Evolutionary conservation across 208 protist species (phyloP).

Genomic region (Leishmania arabica): DNA sequence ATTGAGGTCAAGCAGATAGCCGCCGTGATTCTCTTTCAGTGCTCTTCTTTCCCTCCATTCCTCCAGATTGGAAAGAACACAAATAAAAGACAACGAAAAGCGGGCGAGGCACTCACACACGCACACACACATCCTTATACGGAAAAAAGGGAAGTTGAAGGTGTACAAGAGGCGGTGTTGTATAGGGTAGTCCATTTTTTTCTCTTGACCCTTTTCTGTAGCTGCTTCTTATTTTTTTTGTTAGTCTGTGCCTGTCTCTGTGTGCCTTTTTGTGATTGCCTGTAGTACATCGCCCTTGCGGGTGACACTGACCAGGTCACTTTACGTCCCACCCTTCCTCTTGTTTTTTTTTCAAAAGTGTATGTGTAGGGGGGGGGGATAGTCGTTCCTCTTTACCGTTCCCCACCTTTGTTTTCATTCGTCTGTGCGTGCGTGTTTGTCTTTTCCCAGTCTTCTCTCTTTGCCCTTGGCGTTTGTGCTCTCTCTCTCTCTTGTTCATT

Average conservation of each 20-base stretch:
- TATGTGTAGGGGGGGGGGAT: background rate
- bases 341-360: background rate
- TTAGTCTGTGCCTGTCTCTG: background rate
- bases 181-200: background rate
- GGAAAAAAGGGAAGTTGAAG: background rate
- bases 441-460: background rate
- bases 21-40: background rate
- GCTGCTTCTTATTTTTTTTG: background rate
- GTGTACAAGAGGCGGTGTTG: background rate
- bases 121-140: background rate
- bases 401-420: background rate
- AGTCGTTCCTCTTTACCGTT: background rate
- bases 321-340: background rate
- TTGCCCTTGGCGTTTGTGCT: background rate
- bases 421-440: background rate
- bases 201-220: background rate
- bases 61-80: background rate
- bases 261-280: background rate
- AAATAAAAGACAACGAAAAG: background rate
- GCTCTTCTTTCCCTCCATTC: background rate
- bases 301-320: conserved; percentile 1
- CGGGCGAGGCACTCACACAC: background rate
- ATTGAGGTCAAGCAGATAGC: background rate
- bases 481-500: background rate
- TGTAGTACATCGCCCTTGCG: background rate